Evolutionary conservation across 495 filamentous ascomycete species (phyloP).

Genomic region (Neurospora intermedia): DNA sequence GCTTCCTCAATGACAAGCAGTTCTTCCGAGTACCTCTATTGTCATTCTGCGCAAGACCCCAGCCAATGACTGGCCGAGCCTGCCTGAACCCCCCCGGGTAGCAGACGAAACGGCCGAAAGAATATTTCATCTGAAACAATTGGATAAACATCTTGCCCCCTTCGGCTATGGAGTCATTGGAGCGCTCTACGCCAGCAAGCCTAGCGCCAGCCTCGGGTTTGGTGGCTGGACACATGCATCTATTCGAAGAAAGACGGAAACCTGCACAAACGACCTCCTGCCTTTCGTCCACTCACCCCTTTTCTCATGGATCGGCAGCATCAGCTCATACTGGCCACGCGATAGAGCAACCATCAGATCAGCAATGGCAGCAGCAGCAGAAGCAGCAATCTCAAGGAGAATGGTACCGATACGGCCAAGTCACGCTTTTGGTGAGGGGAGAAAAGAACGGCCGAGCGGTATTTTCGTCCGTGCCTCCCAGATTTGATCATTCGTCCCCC

Average conservation of each 20-base stretch:
- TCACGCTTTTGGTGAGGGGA: not conserved
- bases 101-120: constrained; percentile 26
- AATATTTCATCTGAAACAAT: constrained; percentile 25
- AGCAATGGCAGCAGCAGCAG: no score
- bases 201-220: constrained; percentile 14
- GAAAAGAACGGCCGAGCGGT: not conserved
- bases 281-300: constrained; percentile 13
- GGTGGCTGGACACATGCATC: constrained; percentile 19
- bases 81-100: constrained; percentile 1
- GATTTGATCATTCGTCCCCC: not conserved
- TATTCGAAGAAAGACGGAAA: constrained; percentile 24
- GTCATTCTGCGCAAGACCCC: not conserved
- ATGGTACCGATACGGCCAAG: not conserved
- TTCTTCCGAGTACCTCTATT: not conserved
- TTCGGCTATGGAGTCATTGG: constrained; percentile 5
- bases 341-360: constrained; percentile 10
- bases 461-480: not conserved
- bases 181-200: constrained; percentile 4
- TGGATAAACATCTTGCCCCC: constrained; percentile 11
- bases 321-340: constrained; percentile 20
- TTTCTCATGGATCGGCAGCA: constrained; percentile 8
- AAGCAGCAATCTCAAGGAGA: not conserved
- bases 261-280: constrained; percentile 26
- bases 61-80: constrained; percentile 15
- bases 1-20: not conserved